A percentile compares a stretch with the other conserved stretches of the same genome.
phyloP scores from a whole-genome alignment of 2,329 filamentous ascomycete genomes.

The Daldinia sp. region DNA sequence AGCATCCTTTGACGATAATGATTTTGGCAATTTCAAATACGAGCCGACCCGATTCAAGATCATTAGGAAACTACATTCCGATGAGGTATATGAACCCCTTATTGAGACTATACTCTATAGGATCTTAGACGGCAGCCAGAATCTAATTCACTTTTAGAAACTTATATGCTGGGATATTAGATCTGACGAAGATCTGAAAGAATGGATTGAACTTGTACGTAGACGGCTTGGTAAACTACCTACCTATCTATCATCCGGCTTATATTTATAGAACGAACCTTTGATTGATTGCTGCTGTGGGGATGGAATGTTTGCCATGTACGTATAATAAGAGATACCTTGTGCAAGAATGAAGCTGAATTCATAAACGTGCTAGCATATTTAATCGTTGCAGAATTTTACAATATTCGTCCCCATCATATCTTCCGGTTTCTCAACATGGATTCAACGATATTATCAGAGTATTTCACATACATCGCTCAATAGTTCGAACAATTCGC shows the following conservation, averaged over 20 bases:
- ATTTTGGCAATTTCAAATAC: constrained; percentile 15
- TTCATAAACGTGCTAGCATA: constrained; percentile 4
- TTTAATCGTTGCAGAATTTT: constrained; percentile 1
- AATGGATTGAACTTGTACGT: constrained; percentile 21
- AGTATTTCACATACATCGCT: constrained; percentile 15
- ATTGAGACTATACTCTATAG: too few relatives aligned
- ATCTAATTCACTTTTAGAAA: constrained; percentile 2
- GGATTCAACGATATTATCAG: constrained; percentile 5
- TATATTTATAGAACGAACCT: constrained; percentile 3
- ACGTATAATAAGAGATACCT: background rate
- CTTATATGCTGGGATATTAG: background rate
- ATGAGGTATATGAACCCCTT: background rate
- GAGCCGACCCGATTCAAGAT: constrained; percentile 8
- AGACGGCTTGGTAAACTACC: constrained; percentile 1
- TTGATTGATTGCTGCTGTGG: background rate
- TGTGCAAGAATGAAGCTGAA: background rate
- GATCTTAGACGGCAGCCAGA: background rate
- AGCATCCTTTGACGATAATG: constrained; percentile 4
- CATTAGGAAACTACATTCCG: constrained; percentile 6
- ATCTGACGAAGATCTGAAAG: background rate
- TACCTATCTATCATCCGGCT: background rate
- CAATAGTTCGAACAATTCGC: constrained; percentile 15
- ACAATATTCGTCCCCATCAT: background rate
- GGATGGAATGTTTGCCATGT: constrained; percentile 18
- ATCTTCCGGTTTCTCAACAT: constrained; percentile 9